Percentiles rank a stretch among this genome's conserved stretches.
Evolutionary conservation across 2,329 filamentous ascomycete species (phyloP).

Genomic region (Simplicillium aogashimaense): DNA sequence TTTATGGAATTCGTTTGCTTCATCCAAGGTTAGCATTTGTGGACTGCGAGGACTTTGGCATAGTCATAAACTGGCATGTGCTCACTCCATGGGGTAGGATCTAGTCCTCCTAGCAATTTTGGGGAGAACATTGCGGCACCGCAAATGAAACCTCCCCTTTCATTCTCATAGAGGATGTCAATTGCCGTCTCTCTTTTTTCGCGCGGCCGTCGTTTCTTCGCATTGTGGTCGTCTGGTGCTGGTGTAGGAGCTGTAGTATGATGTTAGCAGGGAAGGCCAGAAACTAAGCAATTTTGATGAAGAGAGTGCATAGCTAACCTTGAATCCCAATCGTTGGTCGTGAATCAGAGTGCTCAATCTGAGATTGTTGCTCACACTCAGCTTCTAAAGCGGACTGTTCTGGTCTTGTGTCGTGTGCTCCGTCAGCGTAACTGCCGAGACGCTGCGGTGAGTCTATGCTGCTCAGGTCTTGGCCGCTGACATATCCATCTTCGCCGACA

Average conservation of each 20-base stretch:
- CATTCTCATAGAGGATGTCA: conserved; percentile 91
- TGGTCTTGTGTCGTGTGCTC: conserved; percentile 1
- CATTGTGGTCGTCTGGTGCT: conserved; percentile 17
- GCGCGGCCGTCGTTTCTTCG: conserved; percentile 21
- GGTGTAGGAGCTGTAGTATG: conserved; percentile 17
- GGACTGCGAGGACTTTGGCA: background rate
- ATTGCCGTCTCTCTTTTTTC: conserved; percentile 48
- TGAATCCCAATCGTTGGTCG: conserved; percentile 24
- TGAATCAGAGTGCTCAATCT: conserved; percentile 10
- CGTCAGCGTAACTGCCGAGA: background rate
- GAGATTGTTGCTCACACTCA: background rate
- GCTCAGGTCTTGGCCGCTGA: background rate
- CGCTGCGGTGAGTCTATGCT: background rate
- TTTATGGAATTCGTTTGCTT: conserved; percentile 54
- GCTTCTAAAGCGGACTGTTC: conserved; percentile 3
- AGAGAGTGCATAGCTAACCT: conserved; percentile 9
- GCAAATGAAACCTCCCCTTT: conserved; percentile 82
- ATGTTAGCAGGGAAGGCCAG: too few species aligned
- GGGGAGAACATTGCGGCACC: conserved; percentile 84
- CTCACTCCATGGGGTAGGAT: conserved; percentile 71
- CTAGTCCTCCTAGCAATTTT: conserved; percentile 74
- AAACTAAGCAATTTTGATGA: background rate
- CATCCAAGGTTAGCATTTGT: background rate
- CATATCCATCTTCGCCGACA: too few species aligned
- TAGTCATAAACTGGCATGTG: background rate